Conservation (phyloP, 1,284 basidiomycete species). For the Takashimella koratensis region DNA sequence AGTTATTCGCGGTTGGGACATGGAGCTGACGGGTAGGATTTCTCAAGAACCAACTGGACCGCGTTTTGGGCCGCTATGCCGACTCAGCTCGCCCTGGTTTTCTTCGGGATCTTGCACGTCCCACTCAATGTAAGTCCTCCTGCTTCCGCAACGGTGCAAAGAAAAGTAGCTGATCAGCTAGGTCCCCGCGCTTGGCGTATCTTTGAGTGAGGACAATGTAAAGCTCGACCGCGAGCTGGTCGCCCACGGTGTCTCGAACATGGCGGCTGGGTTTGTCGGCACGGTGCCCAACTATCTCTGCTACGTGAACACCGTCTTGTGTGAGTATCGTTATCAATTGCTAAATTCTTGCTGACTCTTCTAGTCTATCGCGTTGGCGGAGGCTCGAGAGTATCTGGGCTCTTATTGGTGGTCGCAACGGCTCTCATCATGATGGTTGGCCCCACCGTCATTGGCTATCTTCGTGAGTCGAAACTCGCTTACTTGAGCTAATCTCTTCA, state of each 20-base stretch:
- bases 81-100: conserved; percentile 46
- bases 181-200: conserved; percentile 90
- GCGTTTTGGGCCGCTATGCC: conserved; percentile 73
- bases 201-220: conserved; percentile 79
- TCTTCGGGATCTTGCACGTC: conserved; percentile 75
- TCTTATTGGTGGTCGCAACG: conserved; percentile 78
- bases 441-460: conserved; percentile 66
- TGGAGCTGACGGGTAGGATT: conserved; percentile 50
- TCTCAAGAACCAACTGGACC: conserved; percentile 58
- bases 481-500: conserved; percentile 37
- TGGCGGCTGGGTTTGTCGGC: conserved; percentile 74
- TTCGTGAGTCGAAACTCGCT: conserved; percentile 61
- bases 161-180: background rate
- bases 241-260: conserved; percentile 88
- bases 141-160: background rate
- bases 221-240: conserved; percentile 91
- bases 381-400: conserved; percentile 73
- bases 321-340: conserved; percentile 33
- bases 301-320: conserved; percentile 84
- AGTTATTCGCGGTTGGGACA: conserved; percentile 23
- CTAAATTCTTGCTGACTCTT: background rate
- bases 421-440: conserved; percentile 72
- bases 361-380: conserved; percentile 90
- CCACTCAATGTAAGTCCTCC: conserved; percentile 64
- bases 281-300: conserved; percentile 59